Evolutionary conservation across 495 filamentous ascomycete species (phyloP).

Genomic region (Xylaria scruposa): DNA sequence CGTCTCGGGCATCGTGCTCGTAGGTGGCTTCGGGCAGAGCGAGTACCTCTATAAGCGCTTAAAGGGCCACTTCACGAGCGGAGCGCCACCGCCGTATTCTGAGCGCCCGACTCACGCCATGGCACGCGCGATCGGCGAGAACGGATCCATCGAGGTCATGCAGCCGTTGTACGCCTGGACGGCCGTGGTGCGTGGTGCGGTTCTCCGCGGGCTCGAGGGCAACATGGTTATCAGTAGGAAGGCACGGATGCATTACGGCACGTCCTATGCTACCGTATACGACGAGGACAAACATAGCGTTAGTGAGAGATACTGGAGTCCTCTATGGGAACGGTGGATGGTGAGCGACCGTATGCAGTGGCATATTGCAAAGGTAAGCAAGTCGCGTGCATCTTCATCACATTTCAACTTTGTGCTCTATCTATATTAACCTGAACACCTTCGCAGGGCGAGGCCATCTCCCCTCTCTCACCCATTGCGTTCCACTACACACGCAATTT

Average conservation of each 20-base stretch:
- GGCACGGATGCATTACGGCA: slow-evolving; percentile 78
- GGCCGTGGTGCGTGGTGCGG: slow-evolving; percentile 73
- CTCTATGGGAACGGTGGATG: slow-evolving; percentile 82
- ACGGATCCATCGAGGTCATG: slow-evolving; percentile 70
- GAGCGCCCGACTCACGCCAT: slow-evolving; percentile 65
- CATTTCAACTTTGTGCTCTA: not conserved
- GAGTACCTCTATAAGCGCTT: slow-evolving; percentile 71
- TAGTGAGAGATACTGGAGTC: slow-evolving; percentile 74
- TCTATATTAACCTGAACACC: not conserved
- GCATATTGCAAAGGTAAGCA: slow-evolving; percentile 73
- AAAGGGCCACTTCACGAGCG: slow-evolving; percentile 68
- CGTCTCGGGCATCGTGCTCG: slow-evolving; percentile 71
- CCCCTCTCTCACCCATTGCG: slow-evolving; percentile 68
- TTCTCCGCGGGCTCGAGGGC: slow-evolving; percentile 71
- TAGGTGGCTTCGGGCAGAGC: slow-evolving; percentile 74
- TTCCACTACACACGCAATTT: slow-evolving; percentile 85
- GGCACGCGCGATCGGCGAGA: slow-evolving; percentile 46
- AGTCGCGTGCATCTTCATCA: not conserved
- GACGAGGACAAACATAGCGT: slow-evolving; percentile 72
- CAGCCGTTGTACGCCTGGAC: slow-evolving; percentile 80
- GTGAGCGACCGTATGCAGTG: slow-evolving; percentile 80
- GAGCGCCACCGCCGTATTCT: slow-evolving; percentile 69
- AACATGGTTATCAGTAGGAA: slow-evolving; percentile 72
- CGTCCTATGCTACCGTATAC: slow-evolving; percentile 76
- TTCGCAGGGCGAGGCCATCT: slow-evolving; percentile 68